Evolutionary conservation across 2,329 filamentous ascomycete species (phyloP).

Genomic region (Dothistroma septosporum): DNA sequence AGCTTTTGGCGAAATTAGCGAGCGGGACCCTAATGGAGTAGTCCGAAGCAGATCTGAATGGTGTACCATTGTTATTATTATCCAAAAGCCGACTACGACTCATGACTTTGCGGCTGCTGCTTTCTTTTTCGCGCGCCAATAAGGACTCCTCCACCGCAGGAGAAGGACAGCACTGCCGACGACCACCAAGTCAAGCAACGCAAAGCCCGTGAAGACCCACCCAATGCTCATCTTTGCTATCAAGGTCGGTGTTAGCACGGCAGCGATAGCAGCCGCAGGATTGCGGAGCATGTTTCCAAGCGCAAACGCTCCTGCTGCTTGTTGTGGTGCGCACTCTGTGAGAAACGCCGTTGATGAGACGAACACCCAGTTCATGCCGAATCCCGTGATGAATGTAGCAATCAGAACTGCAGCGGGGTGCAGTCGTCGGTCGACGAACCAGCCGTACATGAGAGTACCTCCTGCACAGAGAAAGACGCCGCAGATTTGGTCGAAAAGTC

Average conservation of each 20-base stretch:
- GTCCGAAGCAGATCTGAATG: too few relatives aligned
- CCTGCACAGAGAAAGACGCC: conserved; percentile 5
- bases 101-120: background rate
- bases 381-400: conserved; percentile 3
- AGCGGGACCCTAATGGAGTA: too few relatives aligned
- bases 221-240: conserved; percentile 3
- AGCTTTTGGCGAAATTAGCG: too few relatives aligned
- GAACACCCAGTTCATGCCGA: conserved; percentile 9
- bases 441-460: conserved; percentile 6
- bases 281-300: conserved; percentile 9
- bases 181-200: conserved; percentile 3
- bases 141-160: conserved; percentile 1
- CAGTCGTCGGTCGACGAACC: conserved; percentile 4
- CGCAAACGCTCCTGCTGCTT: conserved; percentile 9
- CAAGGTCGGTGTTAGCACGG: conserved; percentile 1
- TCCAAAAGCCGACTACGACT: background rate
- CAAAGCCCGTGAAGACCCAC: conserved; percentile 7
- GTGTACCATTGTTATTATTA: too few relatives aligned
- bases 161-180: conserved; percentile 6
- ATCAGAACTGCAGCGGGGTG: conserved; percentile 5
- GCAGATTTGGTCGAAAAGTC: conserved; percentile 8
- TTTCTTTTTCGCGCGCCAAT: conserved; percentile 3
- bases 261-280: conserved; percentile 6
- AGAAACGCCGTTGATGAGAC: conserved; percentile 8
- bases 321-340: conserved; percentile 6